Evolutionary conservation across 345 rosid species (phyloP).

Genomic region (Acer negundo): DNA sequence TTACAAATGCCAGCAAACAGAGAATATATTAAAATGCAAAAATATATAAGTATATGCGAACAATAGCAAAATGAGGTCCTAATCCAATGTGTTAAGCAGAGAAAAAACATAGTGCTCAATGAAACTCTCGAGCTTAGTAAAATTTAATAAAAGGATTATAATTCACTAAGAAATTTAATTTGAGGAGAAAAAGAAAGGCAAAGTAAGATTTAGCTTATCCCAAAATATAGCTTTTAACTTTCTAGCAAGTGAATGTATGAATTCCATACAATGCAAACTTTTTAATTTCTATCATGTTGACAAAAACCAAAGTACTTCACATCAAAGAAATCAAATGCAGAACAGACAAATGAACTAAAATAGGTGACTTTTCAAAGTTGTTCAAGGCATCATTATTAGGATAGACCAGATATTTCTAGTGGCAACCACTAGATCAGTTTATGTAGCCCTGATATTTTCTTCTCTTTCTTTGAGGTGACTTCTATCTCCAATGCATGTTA

Average conservation of each 20-base stretch:
- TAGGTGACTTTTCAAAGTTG: not conserved
- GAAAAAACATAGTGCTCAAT: not conserved
- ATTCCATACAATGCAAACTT: not conserved
- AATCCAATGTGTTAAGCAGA: not conserved
- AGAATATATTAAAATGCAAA: conserved; percentile 14
- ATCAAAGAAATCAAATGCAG: not conserved
- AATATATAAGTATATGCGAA: conserved; percentile 1
- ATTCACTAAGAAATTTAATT: not conserved
- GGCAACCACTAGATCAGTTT: not conserved
- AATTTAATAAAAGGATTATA: not conserved
- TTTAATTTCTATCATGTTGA: not conserved
- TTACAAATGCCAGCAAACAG: conserved; percentile 27
- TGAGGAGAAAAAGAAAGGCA: not conserved
- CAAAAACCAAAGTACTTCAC: not conserved
- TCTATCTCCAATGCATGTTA: not conserved
- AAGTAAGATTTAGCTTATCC: not conserved
- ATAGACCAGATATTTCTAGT: not conserved
- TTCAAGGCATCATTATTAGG: no score
- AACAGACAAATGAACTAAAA: not conserved
- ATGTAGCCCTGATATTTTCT: not conserved
- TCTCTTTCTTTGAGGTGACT: not conserved
- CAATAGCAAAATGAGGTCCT: not conserved
- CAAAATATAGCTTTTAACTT: not conserved
- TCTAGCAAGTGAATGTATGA: not conserved
- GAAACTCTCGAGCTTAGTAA: not conserved